Evolutionary conservation across 306 rosid species (phyloP), one percentile per base, ranked within the genome.

Genomic region (Vachellia pachyceras): DNA sequence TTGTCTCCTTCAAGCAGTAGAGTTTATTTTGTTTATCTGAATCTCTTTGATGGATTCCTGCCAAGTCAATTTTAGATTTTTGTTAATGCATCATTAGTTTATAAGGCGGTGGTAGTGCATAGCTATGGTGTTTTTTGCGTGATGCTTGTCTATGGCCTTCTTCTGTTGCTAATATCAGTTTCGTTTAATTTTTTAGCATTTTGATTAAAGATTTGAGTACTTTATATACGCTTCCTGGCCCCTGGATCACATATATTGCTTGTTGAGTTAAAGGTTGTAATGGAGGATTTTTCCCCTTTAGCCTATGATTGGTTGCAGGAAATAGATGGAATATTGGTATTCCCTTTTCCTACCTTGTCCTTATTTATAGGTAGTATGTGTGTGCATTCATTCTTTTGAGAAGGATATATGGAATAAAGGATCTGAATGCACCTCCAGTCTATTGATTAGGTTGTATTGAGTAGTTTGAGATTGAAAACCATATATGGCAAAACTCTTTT

Each of bases 81-180:
- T 5, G 17, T 71, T 14, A 2, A 60, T 46, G 13, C 6, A 17
- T 50, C 25, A 3, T 41, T 2, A 57, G 49, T 22, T 69, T 54
- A 23, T 40, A 25, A 63, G 58, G 57, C 14, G 63, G 40, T 50
- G 60, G 57, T 9, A 39, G 52, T 78, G 58, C 36, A 2, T 2
- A 22, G 35, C 25, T 77, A 5, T 37, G 42, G 61, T 29, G 33
- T 29, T 29, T 33, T 68, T 57, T 55, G 39, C 35, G 46, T 73
- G 36, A 29, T 75, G 23, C 39, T 79, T 14, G 29, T 64, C 20
- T 63, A 6, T 46, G 78, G 35, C 25, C 7, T 60, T 1, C 37
- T 23, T 60, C 66, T 12, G 66, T 54, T 74, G 68, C 25, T 70
- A 57, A 8, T 78, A 41, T 52, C 9, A 25, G 44, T 60, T 29